Conservation (phyloP, 371 early-diverging fungal species). For the Mucor plumbeus region DNA sequence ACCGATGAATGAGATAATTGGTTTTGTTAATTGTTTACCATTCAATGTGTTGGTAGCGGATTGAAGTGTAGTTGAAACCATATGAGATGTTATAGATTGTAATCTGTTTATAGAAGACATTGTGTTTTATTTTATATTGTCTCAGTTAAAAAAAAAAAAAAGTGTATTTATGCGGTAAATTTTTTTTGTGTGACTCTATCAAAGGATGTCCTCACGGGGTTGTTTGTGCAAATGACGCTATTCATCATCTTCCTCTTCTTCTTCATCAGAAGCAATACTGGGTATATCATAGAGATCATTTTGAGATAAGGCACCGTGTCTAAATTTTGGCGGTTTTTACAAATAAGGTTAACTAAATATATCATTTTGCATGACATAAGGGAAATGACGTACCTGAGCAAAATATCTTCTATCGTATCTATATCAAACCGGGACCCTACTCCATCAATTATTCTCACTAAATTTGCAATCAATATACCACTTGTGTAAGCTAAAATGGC, state of each 20-base stretch:
- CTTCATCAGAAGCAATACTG: conserved; percentile 1
- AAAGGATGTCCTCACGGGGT: conserved; percentile 10
- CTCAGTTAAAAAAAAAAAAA: background rate
- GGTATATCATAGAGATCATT: conserved; percentile 42
- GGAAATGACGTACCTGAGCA: conserved; percentile 40
- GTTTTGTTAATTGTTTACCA: conserved; percentile 21
- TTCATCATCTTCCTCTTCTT: background rate
- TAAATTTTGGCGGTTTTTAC: conserved; percentile 17
- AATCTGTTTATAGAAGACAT: conserved; percentile 13
- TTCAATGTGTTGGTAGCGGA: background rate
- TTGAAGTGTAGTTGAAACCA: conserved; percentile 24
- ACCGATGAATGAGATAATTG: conserved; percentile 77
- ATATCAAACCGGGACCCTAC: conserved; percentile 41
- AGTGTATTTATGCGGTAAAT: conserved; percentile 4
- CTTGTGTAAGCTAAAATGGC: conserved; percentile 57
- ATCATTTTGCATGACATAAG: conserved; percentile 19
- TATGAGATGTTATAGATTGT: conserved; percentile 29
- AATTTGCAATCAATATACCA: conserved; percentile 54
- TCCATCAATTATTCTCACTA: conserved; percentile 54
- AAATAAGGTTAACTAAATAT: conserved; percentile 6
- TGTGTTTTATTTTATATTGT: conserved; percentile 5
- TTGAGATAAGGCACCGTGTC: conserved; percentile 43
- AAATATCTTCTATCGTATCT: conserved; percentile 47
- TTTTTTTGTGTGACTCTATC: conserved; percentile 9
- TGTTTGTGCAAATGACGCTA: conserved; percentile 5